Evolutionary conservation across 164 flowering plant genomes (phyloP), one percentile per base, ranked within the genome.

Genomic region (Umbilicus rupestris): DNA sequence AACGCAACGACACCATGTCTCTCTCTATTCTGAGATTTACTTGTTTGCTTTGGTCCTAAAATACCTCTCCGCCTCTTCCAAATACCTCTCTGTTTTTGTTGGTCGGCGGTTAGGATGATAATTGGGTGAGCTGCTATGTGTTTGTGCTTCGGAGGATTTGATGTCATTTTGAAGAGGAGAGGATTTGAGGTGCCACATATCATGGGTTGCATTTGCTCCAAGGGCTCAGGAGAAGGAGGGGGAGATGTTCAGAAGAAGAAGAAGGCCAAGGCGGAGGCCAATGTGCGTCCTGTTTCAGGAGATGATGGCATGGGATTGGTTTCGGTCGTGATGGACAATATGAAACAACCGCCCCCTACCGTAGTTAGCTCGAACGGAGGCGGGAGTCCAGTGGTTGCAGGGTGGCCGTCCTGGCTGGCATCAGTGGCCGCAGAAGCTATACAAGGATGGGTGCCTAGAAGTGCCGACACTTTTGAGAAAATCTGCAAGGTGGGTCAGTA

Each of bases 131-230:
- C 14, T 24, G 59, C 14, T 24, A 52, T 52, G 59, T 52, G 59
- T 31, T 52, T 52, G 31, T 52, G 59, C 17, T 52, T 52, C 11
- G 31, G 17, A 52, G 59, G 59, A 24, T 52, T 52, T 52, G 31
- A 52, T 52, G 31, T 9, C 31, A 52, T 52, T 3, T 26, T 52
- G 59, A 52, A 52, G 11, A 1, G 33, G 29, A 30, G 35, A 55
- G 60, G 60, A 55, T 26, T 55, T 22, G 31, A 26, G 17, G 33
- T 12, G 33, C 29, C 28, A 10, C 7, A 55, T 15, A 55, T 55
- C 60, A 55, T 55, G 60, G 60, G 60, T 28, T 55, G 60, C 60
- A 55, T 55, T 55, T 55, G 60, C 33, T 55, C 60, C 60, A 55
- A 55, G 33, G 60, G 58, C 20, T 12, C 19, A 1, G 60, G 60